Conservation (phyloP, 148 eudicot genomes). For the Cornus florida region DNA sequence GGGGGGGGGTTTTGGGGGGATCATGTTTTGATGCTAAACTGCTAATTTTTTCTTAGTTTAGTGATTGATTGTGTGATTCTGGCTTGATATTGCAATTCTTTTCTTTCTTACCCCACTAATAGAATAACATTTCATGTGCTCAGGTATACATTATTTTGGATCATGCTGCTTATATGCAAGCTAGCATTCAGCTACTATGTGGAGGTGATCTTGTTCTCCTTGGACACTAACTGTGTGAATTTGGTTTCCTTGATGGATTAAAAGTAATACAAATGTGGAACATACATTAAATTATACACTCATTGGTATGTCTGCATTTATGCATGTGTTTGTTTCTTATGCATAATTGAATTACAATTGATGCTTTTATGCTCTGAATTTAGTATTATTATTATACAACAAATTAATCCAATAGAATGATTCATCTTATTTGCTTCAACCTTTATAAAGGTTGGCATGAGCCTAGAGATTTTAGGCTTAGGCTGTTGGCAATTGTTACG, state of each 20-base stretch:
- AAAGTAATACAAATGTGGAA: not conserved
- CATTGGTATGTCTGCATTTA: not conserved
- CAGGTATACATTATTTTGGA: constrained; percentile 95
- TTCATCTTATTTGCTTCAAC: no score
- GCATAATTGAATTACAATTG: no score
- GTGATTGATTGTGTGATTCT: no score
- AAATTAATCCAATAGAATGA: no score
- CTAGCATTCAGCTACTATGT: constrained; percentile 95
- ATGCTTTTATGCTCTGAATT: no score
- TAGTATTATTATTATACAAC: no score
- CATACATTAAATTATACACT: not conserved
- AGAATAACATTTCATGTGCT: constrained; percentile 11
- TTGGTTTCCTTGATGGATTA: constrained; percentile 9
- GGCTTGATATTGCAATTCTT: not conserved
- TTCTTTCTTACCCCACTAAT: not conserved
- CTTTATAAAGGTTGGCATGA: no score
- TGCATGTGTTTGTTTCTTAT: not conserved
- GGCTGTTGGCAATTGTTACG: no score
- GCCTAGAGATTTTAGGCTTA: no score
- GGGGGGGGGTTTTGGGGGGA: no score
- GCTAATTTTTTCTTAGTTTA: no score
- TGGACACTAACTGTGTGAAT: not conserved
- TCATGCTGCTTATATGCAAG: constrained; percentile 83
- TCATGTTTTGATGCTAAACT: no score
- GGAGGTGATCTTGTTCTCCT: constrained; percentile 55